Evolutionary conservation across 768 basidiomycete species (phyloP), one percentile per base, ranked within the genome.

Genomic region (Pisolithus albus): DNA sequence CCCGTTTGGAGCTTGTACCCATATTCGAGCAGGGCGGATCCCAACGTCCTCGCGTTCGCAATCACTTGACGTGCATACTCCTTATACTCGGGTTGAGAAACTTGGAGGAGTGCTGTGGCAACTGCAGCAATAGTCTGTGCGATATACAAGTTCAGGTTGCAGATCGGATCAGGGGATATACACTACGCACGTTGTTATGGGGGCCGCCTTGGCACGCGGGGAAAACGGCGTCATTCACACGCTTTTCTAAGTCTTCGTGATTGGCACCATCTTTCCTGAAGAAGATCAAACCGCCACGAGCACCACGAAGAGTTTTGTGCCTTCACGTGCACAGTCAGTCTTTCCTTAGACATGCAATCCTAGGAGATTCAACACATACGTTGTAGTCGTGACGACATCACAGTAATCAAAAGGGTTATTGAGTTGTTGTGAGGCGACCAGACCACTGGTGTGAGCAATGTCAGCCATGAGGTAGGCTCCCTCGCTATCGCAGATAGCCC

Each of bases 171-270:
- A 15, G 45, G 18, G 41, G 46, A 23, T 32, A 44, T 45, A 26
- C 50, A 46, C 58, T 21, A 69, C 82, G 51, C 51, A 89, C 88
- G 75, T 99, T 93, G 77, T 98, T 98, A 78, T 98, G 96, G 41
- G 95, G 96, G 46, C 95, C 96, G 71, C 96, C 96, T 74, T 98
- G 96, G 80, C 96, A 98, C 34, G 96, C 95, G 52, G 96, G 96
- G 84, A 99, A 99, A 57, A 99, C 95, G 46, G 96, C 94, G 39
- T 95, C 90, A 68, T 98, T 98, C 62, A 99, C 84, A 52, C 94
- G 88, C 71, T 92, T 92, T 79, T 97, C 96, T 42, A 99, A 81
- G 60, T 98, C 95, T 61, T 81, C 72, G 24, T 82, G 72, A 53
- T 84, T 78, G 64, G 88, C 81, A 60, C 83, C 82, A 67, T 95